Conservation (phyloP, 345 rosid species). For the Hypericum perforatum region DNA sequence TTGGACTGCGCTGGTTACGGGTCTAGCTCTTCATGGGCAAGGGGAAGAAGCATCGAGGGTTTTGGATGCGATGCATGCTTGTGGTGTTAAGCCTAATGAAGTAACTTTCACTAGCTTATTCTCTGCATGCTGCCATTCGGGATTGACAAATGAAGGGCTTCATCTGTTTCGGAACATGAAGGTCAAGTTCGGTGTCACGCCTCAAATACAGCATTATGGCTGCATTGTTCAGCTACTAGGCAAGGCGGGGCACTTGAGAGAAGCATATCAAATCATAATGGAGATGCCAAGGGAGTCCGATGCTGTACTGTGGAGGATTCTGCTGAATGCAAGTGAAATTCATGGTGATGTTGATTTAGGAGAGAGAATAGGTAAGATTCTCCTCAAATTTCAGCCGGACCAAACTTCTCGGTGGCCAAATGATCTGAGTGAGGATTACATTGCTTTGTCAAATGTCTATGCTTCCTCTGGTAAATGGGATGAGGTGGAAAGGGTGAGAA, state of each 20-base stretch:
- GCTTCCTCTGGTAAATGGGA: constrained; percentile 46
- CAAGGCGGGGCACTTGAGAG: constrained; percentile 38
- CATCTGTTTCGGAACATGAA: constrained; percentile 34
- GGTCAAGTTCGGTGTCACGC: constrained; percentile 26
- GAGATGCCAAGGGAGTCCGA: constrained; percentile 39
- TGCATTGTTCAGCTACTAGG: constrained; percentile 50
- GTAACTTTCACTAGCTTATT: constrained; percentile 56
- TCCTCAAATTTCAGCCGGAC: constrained; percentile 20
- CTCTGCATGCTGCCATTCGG: constrained; percentile 46
- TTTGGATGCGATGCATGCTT: neutral
- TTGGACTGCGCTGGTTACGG: constrained; percentile 58
- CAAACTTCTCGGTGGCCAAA: constrained; percentile 7
- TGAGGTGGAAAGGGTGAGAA: constrained; percentile 40
- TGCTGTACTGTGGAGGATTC: constrained; percentile 38
- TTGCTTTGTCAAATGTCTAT: constrained; percentile 49
- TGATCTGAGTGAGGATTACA: constrained; percentile 32
- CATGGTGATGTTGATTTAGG: constrained; percentile 41
- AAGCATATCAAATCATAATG: constrained; percentile 35
- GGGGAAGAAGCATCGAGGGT: constrained; percentile 32
- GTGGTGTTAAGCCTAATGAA: constrained; percentile 29
- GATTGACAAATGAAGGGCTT: constrained; percentile 45
- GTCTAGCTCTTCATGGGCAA: constrained; percentile 53
- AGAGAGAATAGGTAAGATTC: constrained; percentile 38
- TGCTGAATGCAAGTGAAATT: constrained; percentile 34
- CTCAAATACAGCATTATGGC: constrained; percentile 19